phyloP scores from a whole-genome alignment of 768 basidiomycete species.

The Tricholoma furcatifolium region DNA sequence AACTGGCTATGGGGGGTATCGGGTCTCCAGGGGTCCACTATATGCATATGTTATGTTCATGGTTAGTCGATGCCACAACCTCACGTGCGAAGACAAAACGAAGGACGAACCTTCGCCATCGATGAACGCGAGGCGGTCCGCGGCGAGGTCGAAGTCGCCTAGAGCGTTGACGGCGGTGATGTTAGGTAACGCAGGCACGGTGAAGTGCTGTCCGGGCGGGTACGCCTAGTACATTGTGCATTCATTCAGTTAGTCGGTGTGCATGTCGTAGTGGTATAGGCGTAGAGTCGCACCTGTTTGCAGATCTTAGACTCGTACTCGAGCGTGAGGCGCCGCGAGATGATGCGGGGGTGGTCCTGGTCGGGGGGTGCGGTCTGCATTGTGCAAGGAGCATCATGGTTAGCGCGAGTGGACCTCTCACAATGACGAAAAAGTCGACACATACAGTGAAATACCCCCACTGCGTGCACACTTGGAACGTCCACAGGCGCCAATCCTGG shows the following conservation, averaged over 20 bases:
- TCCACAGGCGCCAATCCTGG: conserved; percentile 84
- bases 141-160: conserved; percentile 82
- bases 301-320: conserved; percentile 74
- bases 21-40: conserved; percentile 91
- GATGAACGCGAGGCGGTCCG: conserved; percentile 83
- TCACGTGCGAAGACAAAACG: not conserved
- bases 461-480: conserved; percentile 90
- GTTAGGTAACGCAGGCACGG: conserved; percentile 73
- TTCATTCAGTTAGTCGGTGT: no score
- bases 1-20: conserved; percentile 74
- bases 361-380: conserved; percentile 80
- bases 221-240: conserved; percentile 49
- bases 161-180: conserved; percentile 79
- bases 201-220: conserved; percentile 73
- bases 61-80: not conserved
- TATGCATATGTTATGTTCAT: no score
- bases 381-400: no score
- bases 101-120: conserved; percentile 68
- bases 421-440: conserved; percentile 19
- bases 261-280: not conserved
- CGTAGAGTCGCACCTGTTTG: conserved; percentile 40
- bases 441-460: conserved; percentile 92
- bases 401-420: not conserved
- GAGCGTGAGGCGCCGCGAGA: conserved; percentile 74
- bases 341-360: conserved; percentile 65